Base-by-base conservation (phyloP, 164 flowering plant genomes). In the Magnolia sinica region DNA sequence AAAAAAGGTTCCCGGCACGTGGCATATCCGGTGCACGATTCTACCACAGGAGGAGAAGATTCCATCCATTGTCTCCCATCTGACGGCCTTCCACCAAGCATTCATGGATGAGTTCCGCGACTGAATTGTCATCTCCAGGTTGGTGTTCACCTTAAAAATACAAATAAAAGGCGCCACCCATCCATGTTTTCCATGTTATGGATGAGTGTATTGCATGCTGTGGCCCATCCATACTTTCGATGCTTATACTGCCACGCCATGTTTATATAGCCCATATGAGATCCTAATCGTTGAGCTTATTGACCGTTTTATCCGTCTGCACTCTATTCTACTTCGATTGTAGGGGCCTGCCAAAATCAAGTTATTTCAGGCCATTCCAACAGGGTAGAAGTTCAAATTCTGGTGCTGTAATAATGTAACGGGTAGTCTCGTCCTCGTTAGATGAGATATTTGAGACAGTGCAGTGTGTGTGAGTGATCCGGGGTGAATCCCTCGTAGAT, bases 1-100 rank as follows among this genome's bases (percentile, higher is more conserved):
- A 55, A 55, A 11, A 16, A 11, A 96, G 99, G 96, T 91, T 55
- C 97, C 97, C 4, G 99, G 98, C n/a, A 94, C 98, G 3, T 96
- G 98, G 98, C 99, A 96, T 78, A 82, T 96, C 65, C 85, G 99
- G 81, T 94, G 96, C 86, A 96, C 98, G n/a, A 94, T 96, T 77
- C 85, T 96, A 72, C 99, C 98, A 11, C 98, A 90, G 74, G 99
- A 96, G 83, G 98, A 96, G 13, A 94, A 91, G 88, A 96, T 96
- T 75, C 97, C 98, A 6, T 95, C 97, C 0, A 74, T 96, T 31
- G 89, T 94, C 29, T 65, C 88, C 64, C 95, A 92, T 3, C 76
- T 92, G 73, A 91, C 92, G 10, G 91, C 86, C 6, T 94, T 94
- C 85, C 99, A 96, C 73, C 80, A 88, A 74, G 81, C 84, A 23